Conservation (phyloP, 2,329 filamentous ascomycete genomes). For the Cryphonectria carpinicola region DNA sequence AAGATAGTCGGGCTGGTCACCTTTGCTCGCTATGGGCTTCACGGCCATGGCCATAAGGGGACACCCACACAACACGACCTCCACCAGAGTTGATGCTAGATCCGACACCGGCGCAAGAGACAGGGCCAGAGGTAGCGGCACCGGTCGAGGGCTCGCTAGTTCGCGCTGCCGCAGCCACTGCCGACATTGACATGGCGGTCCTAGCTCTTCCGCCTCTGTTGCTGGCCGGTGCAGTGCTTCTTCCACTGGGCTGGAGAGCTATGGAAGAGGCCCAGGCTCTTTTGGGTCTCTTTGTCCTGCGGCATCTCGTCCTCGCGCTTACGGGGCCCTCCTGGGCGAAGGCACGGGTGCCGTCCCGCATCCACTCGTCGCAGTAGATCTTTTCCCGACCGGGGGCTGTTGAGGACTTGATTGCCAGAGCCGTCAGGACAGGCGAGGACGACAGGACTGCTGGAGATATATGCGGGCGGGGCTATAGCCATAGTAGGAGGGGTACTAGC, state of each 20-base stretch:
- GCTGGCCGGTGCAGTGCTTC: slow-evolving; percentile 54
- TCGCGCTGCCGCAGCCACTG: neutral
- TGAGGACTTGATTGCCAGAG: slow-evolving; percentile 33
- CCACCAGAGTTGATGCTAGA: slow-evolving; percentile 6
- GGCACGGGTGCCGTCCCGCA: slow-evolving; percentile 81
- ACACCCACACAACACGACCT: slow-evolving; percentile 2
- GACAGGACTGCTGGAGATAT: slow-evolving; percentile 9
- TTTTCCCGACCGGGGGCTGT: slow-evolving; percentile 59
- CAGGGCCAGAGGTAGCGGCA: slow-evolving; percentile 1
- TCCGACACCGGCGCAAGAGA: neutral
- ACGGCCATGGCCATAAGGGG: slow-evolving; percentile 2
- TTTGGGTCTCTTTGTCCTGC: slow-evolving; percentile 64
- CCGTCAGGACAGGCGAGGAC: slow-evolving; percentile 9
- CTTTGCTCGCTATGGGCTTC: neutral
- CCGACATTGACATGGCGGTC: slow-evolving; percentile 9
- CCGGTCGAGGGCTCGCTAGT: slow-evolving; percentile 8
- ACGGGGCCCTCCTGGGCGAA: slow-evolving; percentile 86
- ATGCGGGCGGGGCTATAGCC: neutral
- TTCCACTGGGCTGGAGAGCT: slow-evolving; percentile 64
- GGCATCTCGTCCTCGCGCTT: slow-evolving; percentile 93
- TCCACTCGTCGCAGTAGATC: slow-evolving; percentile 87
- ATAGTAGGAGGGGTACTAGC: slow-evolving; percentile 28
- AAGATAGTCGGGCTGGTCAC: too few species aligned
- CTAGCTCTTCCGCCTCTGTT: slow-evolving; percentile 31
- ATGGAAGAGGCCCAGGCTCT: slow-evolving; percentile 71